These are phyloP conservation scores for Rhynchosporium agropyri DNA, from an alignment of 2,329 filamentous ascomycete genomes.

Conservation along the genomic window DNA sequence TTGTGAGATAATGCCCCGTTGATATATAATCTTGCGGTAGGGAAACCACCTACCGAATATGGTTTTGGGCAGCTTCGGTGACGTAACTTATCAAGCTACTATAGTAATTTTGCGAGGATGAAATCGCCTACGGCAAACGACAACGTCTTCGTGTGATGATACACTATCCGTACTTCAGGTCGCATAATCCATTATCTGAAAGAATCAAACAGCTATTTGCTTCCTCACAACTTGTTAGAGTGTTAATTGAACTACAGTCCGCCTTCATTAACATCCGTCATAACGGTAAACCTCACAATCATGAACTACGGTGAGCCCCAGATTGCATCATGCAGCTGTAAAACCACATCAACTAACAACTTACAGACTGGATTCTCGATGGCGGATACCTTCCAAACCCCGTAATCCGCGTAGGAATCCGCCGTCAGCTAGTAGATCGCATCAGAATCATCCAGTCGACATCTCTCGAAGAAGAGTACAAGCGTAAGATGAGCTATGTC, in stretches of 20 bases:
- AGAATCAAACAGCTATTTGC: conserved; percentile 15
- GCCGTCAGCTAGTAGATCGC: conserved; percentile 65
- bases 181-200: conserved; percentile 18
- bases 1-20: too few species aligned
- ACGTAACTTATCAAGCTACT: conserved; percentile 7
- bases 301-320: conserved; percentile 39
- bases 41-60: too few species aligned
- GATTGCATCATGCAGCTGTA: background rate
- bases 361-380: conserved; percentile 61
- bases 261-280: background rate
- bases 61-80: background rate
- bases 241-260: background rate
- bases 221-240: conserved; percentile 14
- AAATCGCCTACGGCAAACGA: conserved; percentile 27
- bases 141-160: conserved; percentile 31
- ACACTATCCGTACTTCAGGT: conserved; percentile 24
- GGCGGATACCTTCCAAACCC: conserved; percentile 65
- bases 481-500: conserved; percentile 66
- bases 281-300: conserved; percentile 8
- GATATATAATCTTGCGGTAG: too few species aligned
- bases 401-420: conserved; percentile 66
- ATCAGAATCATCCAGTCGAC: conserved; percentile 56
- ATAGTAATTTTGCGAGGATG: conserved; percentile 10
- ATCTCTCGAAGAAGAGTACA: conserved; percentile 55
- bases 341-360: conserved; percentile 20